Base-by-base conservation (phyloP, 2,329 filamentous ascomycete species). In the Botrytis deweyae region DNA sequence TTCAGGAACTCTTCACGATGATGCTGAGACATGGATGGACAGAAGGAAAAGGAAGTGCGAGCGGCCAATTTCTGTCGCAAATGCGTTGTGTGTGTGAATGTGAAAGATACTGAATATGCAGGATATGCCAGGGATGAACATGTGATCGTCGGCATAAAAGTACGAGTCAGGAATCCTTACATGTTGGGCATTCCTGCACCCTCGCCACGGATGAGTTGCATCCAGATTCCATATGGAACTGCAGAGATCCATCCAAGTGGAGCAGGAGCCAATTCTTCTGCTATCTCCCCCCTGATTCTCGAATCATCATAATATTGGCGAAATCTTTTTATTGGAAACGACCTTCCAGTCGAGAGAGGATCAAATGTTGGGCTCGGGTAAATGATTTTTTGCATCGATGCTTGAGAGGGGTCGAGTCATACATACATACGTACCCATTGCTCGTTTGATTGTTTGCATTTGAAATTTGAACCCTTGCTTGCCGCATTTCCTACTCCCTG, bases 121-220 rank as follows among this genome's bases (percentile, higher is more conserved):
- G 10, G 14, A 33, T 33, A 22, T 58, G 9, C 6, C 49, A 68
- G 25, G 66, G 66, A 68, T 68, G 38, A 58, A 69, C 52, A 69
- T 69, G 52, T 59, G 66, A 69, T 69, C 66, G 52, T 58, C 49
- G 38, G 49, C 49, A 58, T 42, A 42, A 69, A 58, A 58, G 66
- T 29, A 58, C 66, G 66, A 69, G 66, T 69, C 66, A 69, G 66
- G 25, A 58, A 58, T 42, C n/a, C 38, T 69, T 58, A 69, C 66
- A 69, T 69, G 38, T 69, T 69, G 66, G 66, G 66, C 36, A 69
- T 69, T 58, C 38, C 18, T 69, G 49, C 66, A 33, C 49, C n/a
- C 36, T 68, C n/a, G 66, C 36, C 46, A 42, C 49, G 36, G 38
- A 68, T 68, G 49, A 40, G 33, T 38, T 68, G 49, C 66, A 69